Base-by-base conservation (phyloP, 345 rosid genomes). In the Populus nigra region DNA sequence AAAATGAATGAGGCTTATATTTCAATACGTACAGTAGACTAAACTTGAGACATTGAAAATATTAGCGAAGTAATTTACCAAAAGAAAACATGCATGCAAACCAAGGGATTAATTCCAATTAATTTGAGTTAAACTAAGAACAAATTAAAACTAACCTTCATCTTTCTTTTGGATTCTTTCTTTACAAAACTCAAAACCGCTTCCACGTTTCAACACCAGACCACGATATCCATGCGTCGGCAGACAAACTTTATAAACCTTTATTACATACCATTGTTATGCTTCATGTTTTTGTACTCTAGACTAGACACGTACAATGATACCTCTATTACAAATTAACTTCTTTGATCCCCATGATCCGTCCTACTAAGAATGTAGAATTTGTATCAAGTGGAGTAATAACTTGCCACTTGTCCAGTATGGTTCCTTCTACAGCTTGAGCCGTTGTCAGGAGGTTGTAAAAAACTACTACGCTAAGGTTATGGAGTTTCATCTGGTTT, bases 391-490 rank as follows among this genome's bases (percentile, higher is more conserved):
- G 69, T 65, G 73, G n/a, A 35, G 27, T 72, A 47, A 2, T 5
- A 6, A 25, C 49, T 18, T 16, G 84, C 49, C 90, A 83, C 84
- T 50, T 82, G 85, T 78, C 83, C 75, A 80, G 67, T 12, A 73
- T 72, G 84, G 75, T 72, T 7, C 53, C 36, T 68, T 59, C 74
- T 18, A 65, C 38, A 29, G 35, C 69, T 73, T 53, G 16, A 18
- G 16, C 23, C 23, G 41, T 75, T 69, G 86, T 78, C 87, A 79
- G 68, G 77, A 72, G 86, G 76, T 74, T 18, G 35, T 68, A 13
- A 36, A 11, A 31, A 5, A 36, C 70, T 31, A 5, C 36, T 1
- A 67, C 5, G 4, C 1, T 3, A 22, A 31, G 5, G 35, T 3
- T 5, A 38, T 15, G 25, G 6, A 36, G 23, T 68, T 3, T 25